A percentile compares a stretch with the other conserved stretches of the same genome.
Conservation (phyloP, 306 rosid genomes). For the Pueraria montana region DNA sequence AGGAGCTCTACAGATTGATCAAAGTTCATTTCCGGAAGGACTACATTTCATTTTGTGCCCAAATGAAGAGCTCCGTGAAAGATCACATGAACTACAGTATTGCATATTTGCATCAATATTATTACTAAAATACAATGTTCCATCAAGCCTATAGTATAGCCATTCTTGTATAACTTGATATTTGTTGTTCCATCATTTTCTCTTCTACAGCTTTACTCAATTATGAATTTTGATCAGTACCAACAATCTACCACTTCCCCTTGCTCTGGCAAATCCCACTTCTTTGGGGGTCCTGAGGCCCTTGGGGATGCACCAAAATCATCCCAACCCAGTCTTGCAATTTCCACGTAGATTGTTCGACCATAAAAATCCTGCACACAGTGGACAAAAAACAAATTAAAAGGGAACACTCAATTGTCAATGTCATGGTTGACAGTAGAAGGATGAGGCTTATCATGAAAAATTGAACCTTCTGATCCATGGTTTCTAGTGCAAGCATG, state of each 20-base stretch:
- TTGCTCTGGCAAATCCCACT: slow-evolving; percentile 58
- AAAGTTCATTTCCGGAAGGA: not conserved
- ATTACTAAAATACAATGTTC: slow-evolving; percentile 7
- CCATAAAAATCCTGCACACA: slow-evolving; percentile 68
- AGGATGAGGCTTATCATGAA: not conserved
- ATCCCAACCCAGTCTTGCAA: slow-evolving; percentile 71
- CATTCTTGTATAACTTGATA: slow-evolving; percentile 15
- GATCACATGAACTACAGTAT: slow-evolving; percentile 21
- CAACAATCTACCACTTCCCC: slow-evolving; percentile 88
- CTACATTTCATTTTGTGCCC: slow-evolving; percentile 15
- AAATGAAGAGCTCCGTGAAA: not conserved
- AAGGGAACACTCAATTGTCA: not conserved
- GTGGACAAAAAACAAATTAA: slow-evolving; percentile 20
- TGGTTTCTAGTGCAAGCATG: slow-evolving; percentile 84
- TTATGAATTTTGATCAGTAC: slow-evolving; percentile 66
- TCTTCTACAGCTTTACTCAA: slow-evolving; percentile 26
- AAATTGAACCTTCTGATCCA: slow-evolving; percentile 84
- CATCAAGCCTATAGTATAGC: slow-evolving; percentile 2
- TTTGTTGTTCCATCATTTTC: slow-evolving; percentile 34
- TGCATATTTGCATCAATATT: slow-evolving; percentile 30
- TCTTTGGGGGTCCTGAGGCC: slow-evolving; percentile 81
- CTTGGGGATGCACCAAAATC: slow-evolving; percentile 56
- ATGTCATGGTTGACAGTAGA: slow-evolving; percentile 4
- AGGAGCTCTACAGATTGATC: not conserved
- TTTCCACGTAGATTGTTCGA: slow-evolving; percentile 70